Conservation (phyloP, 495 filamentous ascomycete genomes). For the Talaromyces adpressus region DNA sequence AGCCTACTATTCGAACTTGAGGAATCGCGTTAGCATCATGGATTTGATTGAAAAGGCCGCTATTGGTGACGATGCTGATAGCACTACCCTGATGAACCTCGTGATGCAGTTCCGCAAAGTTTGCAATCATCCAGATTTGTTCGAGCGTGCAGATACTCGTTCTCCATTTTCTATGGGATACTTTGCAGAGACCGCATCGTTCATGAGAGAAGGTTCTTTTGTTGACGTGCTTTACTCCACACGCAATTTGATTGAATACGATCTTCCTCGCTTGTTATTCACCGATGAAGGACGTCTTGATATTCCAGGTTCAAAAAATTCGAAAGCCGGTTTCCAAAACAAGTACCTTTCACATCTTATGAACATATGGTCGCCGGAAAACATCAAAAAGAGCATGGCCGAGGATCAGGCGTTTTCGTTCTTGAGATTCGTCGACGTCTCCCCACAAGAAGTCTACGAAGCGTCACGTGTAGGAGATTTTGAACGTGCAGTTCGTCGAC, state of each 20-base stretch:
- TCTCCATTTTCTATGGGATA: slow-evolving; percentile 75
- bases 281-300: slow-evolving; percentile 68
- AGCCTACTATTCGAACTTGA: slow-evolving; percentile 82
- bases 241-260: slow-evolving; percentile 76
- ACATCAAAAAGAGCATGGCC: slow-evolving; percentile 54
- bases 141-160: slow-evolving; percentile 85
- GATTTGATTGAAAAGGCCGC: slow-evolving; percentile 97
- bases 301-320: slow-evolving; percentile 68
- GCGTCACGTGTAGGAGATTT: slow-evolving; percentile 55
- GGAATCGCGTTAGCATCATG: slow-evolving; percentile 97
- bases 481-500: slow-evolving; percentile 56
- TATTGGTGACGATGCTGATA: slow-evolving; percentile 88
- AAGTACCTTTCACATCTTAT: slow-evolving; percentile 70
- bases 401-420: slow-evolving; percentile 72
- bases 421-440: slow-evolving; percentile 78
- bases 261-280: slow-evolving; percentile 72
- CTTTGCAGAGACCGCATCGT: slow-evolving; percentile 92
- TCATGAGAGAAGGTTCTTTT: slow-evolving; percentile 78
- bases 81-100: slow-evolving; percentile 94
- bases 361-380: slow-evolving; percentile 82
- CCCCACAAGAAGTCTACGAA: slow-evolving; percentile 60
- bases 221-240: slow-evolving; percentile 82
- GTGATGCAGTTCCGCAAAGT: slow-evolving; percentile 99
- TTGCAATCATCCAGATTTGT: slow-evolving; percentile 96
- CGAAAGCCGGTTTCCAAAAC: slow-evolving; percentile 64